These are phyloP conservation scores for Geranium brycei DNA, from an alignment of 345 rosid genomes.

Conservation along the genomic window DNA sequence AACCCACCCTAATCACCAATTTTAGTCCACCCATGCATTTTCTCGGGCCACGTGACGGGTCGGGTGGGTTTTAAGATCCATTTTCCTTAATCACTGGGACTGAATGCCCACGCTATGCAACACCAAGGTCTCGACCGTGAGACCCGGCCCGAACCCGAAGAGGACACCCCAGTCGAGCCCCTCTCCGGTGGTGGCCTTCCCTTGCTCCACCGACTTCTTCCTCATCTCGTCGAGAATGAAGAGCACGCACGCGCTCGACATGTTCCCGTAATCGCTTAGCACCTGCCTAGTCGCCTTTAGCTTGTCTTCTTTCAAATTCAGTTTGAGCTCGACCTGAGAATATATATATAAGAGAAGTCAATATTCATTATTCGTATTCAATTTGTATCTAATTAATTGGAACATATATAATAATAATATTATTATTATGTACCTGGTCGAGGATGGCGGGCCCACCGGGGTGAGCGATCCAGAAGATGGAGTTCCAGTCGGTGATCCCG, in stretches of 20 bases:
- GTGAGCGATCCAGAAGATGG: conserved; percentile 68
- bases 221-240: conserved; percentile 76
- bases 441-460: conserved; percentile 72
- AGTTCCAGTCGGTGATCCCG: conserved; percentile 71
- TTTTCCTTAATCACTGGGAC: not conserved
- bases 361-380: too few relatives aligned
- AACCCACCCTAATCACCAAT: too few relatives aligned
- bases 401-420: too few relatives aligned
- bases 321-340: conserved; percentile 44
- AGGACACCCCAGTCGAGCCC: conserved; percentile 80
- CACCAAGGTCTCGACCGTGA: conserved; percentile 73
- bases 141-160: conserved; percentile 78
- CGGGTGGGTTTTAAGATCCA: too few relatives aligned
- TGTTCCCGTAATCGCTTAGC: conserved; percentile 60
- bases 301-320: conserved; percentile 39
- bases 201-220: conserved; percentile 38
- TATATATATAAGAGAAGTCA: too few relatives aligned
- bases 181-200: conserved; percentile 55
- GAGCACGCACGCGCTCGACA: conserved; percentile 74
- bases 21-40: too few relatives aligned
- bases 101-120: conserved; percentile 41
- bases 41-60: too few relatives aligned
- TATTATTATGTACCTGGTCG: too few relatives aligned
- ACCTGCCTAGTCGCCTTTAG: conserved; percentile 49
- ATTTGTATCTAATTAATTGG: too few relatives aligned